These are phyloP conservation scores for Phytophthora megakarya DNA, from an alignment of 352 stramenopile species.

Conservation along the genomic window DNA sequence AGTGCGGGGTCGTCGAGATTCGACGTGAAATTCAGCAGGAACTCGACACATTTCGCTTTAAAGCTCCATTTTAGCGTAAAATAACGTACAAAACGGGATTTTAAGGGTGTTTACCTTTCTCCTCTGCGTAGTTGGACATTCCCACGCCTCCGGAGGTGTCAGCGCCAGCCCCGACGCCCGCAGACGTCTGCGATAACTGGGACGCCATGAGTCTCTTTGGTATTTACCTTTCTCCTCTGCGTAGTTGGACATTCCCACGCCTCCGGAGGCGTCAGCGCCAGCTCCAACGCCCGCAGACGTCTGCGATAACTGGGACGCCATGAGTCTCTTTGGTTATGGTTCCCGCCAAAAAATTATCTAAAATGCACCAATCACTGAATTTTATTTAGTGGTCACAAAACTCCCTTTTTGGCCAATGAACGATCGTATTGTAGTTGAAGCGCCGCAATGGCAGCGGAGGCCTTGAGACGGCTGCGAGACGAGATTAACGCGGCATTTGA, in stretches of 20 bases:
- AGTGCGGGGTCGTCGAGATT: conserved; percentile 67
- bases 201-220: too few species aligned
- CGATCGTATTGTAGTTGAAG: conserved; percentile 24
- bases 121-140: conserved; percentile 42
- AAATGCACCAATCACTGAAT: not conserved
- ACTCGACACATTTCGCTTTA: conserved; percentile 77
- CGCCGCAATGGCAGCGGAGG: conserved; percentile 26
- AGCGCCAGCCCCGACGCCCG: conserved; percentile 1
- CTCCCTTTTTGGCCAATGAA: conserved; percentile 9
- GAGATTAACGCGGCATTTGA: conserved; percentile 37
- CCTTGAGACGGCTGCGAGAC: conserved; percentile 21
- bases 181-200: conserved; percentile 33
- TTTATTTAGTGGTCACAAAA: too few species aligned
- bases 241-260: conserved; percentile 44
- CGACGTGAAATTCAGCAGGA: conserved; percentile 77
- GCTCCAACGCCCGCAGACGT: conserved; percentile 13
- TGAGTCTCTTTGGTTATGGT: conserved; percentile 2
- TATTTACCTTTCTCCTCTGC: conserved; percentile 35
- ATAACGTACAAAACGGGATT: not conserved
- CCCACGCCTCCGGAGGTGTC: conserved; percentile 28
- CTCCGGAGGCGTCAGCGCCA: conserved; percentile 11
- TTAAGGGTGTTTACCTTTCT: conserved; percentile 26
- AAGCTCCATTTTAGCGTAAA: not conserved
- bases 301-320: conserved; percentile 30
- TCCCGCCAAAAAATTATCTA: conserved; percentile 8